Evolutionary conservation across 1,284 basidiomycete genomes (phyloP), one percentile per base, ranked within the genome.

Genomic region (Trichosporon sp.): DNA sequence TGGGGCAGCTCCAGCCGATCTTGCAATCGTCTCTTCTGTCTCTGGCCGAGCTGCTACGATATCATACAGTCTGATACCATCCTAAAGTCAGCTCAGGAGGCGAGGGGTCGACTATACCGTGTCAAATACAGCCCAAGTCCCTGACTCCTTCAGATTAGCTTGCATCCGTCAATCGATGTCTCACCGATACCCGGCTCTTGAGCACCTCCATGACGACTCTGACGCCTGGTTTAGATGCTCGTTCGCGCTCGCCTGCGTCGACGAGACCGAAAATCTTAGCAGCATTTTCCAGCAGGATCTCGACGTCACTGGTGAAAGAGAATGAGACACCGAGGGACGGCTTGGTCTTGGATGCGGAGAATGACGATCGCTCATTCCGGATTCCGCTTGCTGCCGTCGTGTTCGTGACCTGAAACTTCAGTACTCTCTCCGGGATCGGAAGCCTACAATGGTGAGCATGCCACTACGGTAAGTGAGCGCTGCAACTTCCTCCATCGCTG

Each of bases 151-250:
- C 61, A 58, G 23, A 32, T 23, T 34, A 16, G 11, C 16, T 2
- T 13, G 40, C 1, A 5, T 8, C 25, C 23, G 32, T 29, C 1
- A 29, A 0, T n/a, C 34, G 4, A 31, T 14, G 25, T 54, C 77
- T 70, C 65, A 79, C 79, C 29, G 73, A 73, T 0, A 75, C 67
- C 16, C 72, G 40, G 61, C 76, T 78, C 70, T 79, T 77, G 31
- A 79, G 61, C 1, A 80, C 78, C 63, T 80, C 79, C 4, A 77
- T 74, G 6, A 79, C 66, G 2, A 66, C 69, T 44, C 79, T 73
- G 60, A 76, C 56, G 2, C 75, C 77, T 1, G 70, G 71, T 31
- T 58, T 64, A 14, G 56, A 67, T 8, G 65, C 69, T 21, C 78
- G 65, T 36, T 76, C 71, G 29, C 75, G 60, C 65, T 80, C 78